Base-by-base conservation (phyloP, 768 basidiomycete species). In the Leucocoprinus leucothites region DNA sequence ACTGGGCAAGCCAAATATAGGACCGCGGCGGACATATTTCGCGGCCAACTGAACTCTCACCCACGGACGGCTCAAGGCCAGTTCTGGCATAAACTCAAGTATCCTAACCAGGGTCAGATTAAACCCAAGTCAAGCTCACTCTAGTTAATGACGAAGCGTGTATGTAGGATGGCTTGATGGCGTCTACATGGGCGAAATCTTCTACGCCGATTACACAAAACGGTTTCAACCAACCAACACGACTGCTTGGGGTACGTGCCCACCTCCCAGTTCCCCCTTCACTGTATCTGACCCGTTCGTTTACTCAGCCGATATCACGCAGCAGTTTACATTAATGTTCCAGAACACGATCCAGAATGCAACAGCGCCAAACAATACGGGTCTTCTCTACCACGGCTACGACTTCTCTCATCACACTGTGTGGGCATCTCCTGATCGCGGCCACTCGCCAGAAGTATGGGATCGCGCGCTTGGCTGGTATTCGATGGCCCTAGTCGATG, bases 381-480 rank as follows among this genome's bases (percentile, higher is more conserved):
- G 73, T 13, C 69, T 81, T 6, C 64, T 81, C 50, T 76, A 78
- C 57, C 79, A 79, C 56, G 79, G 78, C 6, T 81, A 80, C 58
- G 78, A 80, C 57, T 74, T 67, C 58, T 75, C 76, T 1, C 69
- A 74, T 56, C 69, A 63, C 13, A 65, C 73, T 3, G 60, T 67
- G 16, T 81, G 79, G 78, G 77, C 79, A 3, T 72, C 71, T 11
- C 56, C 73, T 0, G 75, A 76, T 59, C 68, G 76, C 0, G 79
- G 78, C 0, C 76, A 77, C 55, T 75, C 73, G 2, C 76, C 77
- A 6, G 74, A 79, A 53, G 73, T 79, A 6, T 80, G 78, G 78
- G 74, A 73, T 47, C 76, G 78, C 18, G 76, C 77, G 0, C 56
- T 80, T 11, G 78, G 77, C 16, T 71, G 78, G 78, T 80, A 75